Evolutionary conservation across 345 rosid species (phyloP).

Genomic region (Pistacia vera): DNA sequence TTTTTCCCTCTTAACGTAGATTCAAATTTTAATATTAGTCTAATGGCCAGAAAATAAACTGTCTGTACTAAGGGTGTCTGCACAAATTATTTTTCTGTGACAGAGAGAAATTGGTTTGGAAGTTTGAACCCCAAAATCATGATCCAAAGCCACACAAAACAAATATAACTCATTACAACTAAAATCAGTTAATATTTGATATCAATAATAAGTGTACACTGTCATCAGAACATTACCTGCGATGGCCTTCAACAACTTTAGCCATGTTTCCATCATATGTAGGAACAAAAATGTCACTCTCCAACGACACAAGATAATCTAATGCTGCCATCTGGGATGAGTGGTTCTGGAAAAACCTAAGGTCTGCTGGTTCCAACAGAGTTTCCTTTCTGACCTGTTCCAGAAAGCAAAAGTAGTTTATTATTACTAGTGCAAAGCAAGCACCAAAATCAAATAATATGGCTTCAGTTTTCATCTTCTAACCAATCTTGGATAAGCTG

Average conservation of each 20-base stretch:
- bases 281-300: slow-evolving; percentile 94
- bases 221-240: slow-evolving; percentile 53
- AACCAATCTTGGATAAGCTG: slow-evolving; percentile 75
- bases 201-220: neutral
- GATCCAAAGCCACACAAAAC: slow-evolving; percentile 18
- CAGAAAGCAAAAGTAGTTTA: slow-evolving; percentile 8
- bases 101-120: neutral
- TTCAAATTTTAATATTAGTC: slow-evolving; percentile 2
- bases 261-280: slow-evolving; percentile 99
- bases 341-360: slow-evolving; percentile 74
- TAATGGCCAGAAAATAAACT: slow-evolving; percentile 17
- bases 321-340: slow-evolving; percentile 94
- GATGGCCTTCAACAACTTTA: slow-evolving; percentile 98
- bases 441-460: slow-evolving; percentile 1
- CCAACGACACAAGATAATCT: slow-evolving; percentile 91
- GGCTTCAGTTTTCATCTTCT: slow-evolving; percentile 30
- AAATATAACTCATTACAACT: neutral
- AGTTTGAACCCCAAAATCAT: slow-evolving; percentile 19
- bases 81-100: slow-evolving; percentile 16
- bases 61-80: slow-evolving; percentile 5
- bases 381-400: slow-evolving; percentile 89
- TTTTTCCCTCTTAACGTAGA: neutral
- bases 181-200: neutral
- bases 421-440: slow-evolving; percentile 3
- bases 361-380: slow-evolving; percentile 66